Evolutionary conservation across 2,329 filamentous ascomycete genomes (phyloP).

Genomic region (Rhexocercosporidium sp.): DNA sequence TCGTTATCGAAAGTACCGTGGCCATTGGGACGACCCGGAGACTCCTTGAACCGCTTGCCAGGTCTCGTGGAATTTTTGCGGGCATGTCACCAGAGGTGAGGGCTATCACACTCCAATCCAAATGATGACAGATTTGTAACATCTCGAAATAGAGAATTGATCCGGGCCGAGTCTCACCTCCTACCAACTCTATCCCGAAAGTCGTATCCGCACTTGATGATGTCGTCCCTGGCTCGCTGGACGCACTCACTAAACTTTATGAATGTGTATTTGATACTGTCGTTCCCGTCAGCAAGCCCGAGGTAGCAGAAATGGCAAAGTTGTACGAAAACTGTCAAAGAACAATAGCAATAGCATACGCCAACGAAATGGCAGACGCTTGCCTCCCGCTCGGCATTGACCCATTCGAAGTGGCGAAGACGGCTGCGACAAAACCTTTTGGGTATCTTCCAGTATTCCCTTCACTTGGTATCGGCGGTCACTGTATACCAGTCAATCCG

Average conservation of each 20-base stretch:
- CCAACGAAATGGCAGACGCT: constrained; percentile 62
- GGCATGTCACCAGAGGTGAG: too few relatives aligned
- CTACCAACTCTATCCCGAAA: constrained; percentile 54
- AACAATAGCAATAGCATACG: constrained; percentile 59
- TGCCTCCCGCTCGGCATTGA: constrained; percentile 53
- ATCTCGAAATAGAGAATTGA: constrained; percentile 61
- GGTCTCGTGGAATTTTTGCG: too few relatives aligned
- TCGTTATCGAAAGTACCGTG: constrained; percentile 55
- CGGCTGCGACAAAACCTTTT: constrained; percentile 58
- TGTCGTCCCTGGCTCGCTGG: constrained; percentile 50
- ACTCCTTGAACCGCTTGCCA: constrained; percentile 40
- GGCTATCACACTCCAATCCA: too few relatives aligned
- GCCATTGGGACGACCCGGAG: constrained; percentile 54
- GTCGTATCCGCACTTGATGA: constrained; percentile 58
- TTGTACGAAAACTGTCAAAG: constrained; percentile 63
- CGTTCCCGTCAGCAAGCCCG: constrained; percentile 55
- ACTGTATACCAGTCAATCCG: constrained; percentile 62
- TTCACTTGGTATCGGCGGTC: constrained; percentile 57
- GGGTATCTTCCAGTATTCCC: constrained; percentile 56
- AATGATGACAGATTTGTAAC: constrained; percentile 40
- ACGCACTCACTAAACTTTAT: constrained; percentile 49
- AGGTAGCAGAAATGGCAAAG: constrained; percentile 64
- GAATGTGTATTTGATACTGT: constrained; percentile 52
- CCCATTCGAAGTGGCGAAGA: constrained; percentile 55
- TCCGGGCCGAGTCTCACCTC: constrained; percentile 51